Percentiles rank a stretch among this genome's conserved stretches.
These are phyloP conservation scores for Aegilops tauschii DNA, from an alignment of 176 grass and related monocot genomes.

Conservation along the genomic window DNA sequence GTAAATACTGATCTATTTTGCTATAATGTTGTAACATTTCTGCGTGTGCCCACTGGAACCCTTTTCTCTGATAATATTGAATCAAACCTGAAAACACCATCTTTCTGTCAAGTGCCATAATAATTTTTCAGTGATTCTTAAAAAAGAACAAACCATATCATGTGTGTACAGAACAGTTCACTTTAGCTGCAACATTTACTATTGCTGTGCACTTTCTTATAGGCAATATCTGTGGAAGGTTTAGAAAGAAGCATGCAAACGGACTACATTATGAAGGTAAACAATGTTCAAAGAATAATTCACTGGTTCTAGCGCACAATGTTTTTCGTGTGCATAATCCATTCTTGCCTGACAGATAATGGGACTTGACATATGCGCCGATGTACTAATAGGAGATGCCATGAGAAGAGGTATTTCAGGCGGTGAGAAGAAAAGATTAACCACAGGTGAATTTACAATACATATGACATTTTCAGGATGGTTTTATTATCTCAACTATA, in stretches of 20 bases:
- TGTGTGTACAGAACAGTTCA: neutral
- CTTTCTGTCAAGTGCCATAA: neutral
- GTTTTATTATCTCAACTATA: neutral
- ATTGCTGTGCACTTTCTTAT: neutral
- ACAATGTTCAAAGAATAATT: neutral
- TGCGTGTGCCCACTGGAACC: neutral
- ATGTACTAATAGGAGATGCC: slow-evolving; percentile 71
- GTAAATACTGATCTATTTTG: slow-evolving; percentile 14
- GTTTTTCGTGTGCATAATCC: neutral
- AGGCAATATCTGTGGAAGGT: slow-evolving; percentile 75
- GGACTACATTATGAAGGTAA: slow-evolving; percentile 92
- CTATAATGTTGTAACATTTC: neutral
- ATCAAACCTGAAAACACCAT: neutral
- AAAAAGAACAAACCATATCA: neutral
- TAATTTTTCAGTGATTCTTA: neutral
- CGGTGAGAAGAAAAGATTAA: slow-evolving; percentile 89
- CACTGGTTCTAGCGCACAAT: neutral
- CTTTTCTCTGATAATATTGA: neutral
- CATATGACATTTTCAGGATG: neutral
- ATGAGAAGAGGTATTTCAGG: slow-evolving; percentile 96
- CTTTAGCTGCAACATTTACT: neutral
- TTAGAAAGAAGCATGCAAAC: slow-evolving; percentile 83
- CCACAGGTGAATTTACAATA: slow-evolving; percentile 52
- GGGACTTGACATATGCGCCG: slow-evolving; percentile 82
- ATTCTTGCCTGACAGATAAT: slow-evolving; percentile 57